Evolutionary conservation across 306 rosid genomes (phyloP).

Genomic region (Rosa rugosa): DNA sequence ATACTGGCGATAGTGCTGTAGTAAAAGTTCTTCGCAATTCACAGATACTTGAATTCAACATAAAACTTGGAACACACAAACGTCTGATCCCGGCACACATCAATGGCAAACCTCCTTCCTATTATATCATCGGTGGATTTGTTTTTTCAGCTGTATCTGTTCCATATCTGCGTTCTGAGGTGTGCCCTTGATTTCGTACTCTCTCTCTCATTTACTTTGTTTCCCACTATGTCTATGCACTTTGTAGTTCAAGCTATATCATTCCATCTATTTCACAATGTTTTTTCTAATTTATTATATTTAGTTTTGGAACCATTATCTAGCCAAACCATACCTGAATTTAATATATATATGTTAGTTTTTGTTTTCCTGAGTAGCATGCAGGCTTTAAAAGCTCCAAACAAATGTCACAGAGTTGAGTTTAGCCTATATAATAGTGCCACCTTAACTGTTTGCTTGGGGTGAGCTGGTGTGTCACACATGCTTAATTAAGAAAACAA

Average conservation of each 20-base stretch:
- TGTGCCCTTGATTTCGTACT: constrained; percentile 16
- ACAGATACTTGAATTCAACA: constrained; percentile 47
- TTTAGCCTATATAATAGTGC: neutral
- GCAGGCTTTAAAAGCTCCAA: neutral
- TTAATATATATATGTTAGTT: neutral
- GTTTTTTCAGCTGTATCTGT: constrained; percentile 71
- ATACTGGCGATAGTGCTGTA: constrained; percentile 58
- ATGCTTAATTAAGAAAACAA: neutral
- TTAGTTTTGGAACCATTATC: neutral
- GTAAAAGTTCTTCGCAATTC: constrained; percentile 57
- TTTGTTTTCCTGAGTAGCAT: neutral
- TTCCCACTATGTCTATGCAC: neutral
- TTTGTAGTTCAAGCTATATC: neutral
- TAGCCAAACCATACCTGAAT: neutral
- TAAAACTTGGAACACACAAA: constrained; percentile 60
- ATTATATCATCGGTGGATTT: constrained; percentile 79
- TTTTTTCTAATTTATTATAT: neutral
- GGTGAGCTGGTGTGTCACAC: neutral
- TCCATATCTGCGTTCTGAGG: constrained; percentile 92
- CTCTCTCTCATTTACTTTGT: neutral
- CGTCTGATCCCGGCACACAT: constrained; percentile 80
- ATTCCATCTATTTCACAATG: neutral
- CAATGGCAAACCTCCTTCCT: constrained; percentile 77
- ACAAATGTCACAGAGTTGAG: neutral
- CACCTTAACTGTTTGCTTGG: neutral